A percentile compares a stretch with the other conserved stretches of the same genome.
Evolutionary conservation across 1,139 yeast genomes (phyloP).

Genomic region (Blastobotrys proliferans): DNA sequence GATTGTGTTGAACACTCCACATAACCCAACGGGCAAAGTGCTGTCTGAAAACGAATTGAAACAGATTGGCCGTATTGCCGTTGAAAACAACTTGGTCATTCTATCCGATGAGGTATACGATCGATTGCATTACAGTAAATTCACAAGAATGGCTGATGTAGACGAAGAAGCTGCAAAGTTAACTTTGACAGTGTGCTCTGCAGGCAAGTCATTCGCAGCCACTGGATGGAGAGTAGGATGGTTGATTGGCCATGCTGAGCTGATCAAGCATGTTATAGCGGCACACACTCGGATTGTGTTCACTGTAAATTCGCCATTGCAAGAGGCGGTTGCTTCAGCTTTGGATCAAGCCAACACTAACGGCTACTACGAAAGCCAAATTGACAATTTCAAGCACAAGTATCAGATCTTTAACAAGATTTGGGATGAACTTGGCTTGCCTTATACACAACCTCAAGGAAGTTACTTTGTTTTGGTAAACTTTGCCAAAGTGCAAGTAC

Average conservation of each 20-base stretch:
- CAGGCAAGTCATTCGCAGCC: slow-evolving; percentile 95
- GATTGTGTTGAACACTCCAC: slow-evolving; percentile 88
- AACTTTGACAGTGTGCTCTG: slow-evolving; percentile 90
- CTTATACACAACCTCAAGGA: slow-evolving; percentile 88
- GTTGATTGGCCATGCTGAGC: slow-evolving; percentile 81
- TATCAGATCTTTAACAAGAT: slow-evolving; percentile 66
- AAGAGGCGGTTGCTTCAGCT: slow-evolving; percentile 84
- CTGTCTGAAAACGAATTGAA: slow-evolving; percentile 69
- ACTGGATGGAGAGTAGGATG: slow-evolving; percentile 99
- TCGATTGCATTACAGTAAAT: slow-evolving; percentile 67
- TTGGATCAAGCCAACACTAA: slow-evolving; percentile 56
- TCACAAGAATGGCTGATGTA: slow-evolving; percentile 81
- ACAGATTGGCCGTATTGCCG: slow-evolving; percentile 74
- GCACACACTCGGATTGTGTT: slow-evolving; percentile 95
- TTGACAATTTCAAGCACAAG: slow-evolving; percentile 62
- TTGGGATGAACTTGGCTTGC: slow-evolving; percentile 81
- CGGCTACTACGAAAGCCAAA: slow-evolving; percentile 65
- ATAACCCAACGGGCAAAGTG: slow-evolving; percentile 92
- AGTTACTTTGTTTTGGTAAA: slow-evolving; percentile 90
- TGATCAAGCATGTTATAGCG: slow-evolving; percentile 73
- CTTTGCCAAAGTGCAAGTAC: slow-evolving; percentile 75
- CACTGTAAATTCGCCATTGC: slow-evolving; percentile 88
- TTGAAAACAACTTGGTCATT: slow-evolving; percentile 69
- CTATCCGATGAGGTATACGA: slow-evolving; percentile 95
- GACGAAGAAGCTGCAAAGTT: slow-evolving; percentile 72